A percentile compares a stretch with the other conserved stretches of the same genome.
Conservation (phyloP, 139 green algal genomes). For the Chlamydomonas applanata region DNA sequence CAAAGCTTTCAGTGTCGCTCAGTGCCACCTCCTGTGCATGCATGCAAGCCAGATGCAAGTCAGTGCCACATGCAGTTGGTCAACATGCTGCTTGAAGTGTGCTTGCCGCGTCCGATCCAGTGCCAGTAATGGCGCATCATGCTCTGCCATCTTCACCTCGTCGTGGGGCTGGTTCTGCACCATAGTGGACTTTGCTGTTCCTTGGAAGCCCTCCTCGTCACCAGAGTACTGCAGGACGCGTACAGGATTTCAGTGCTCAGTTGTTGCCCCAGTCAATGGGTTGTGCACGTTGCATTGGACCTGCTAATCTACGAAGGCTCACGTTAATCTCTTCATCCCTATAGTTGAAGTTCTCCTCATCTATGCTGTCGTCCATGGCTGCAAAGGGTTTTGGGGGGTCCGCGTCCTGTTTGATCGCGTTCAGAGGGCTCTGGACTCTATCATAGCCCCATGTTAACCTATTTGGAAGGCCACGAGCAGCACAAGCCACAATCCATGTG, state of each 20-base stretch:
- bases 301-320: no score
- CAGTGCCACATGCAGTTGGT: neutral
- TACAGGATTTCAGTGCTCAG: neutral
- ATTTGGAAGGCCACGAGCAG: neutral
- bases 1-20: constrained; percentile 51
- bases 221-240: neutral
- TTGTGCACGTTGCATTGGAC: neutral
- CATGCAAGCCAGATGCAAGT: no score
- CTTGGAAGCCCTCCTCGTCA: constrained; percentile 25
- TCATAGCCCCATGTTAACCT: neutral
- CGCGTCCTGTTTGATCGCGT: no score
- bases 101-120: no score
- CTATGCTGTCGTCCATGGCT: constrained; percentile 12
- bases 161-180: constrained; percentile 60
- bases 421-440: neutral
- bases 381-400: no score
- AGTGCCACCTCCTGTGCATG: constrained; percentile 55
- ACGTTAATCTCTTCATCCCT: constrained; percentile 8
- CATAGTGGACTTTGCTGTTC: constrained; percentile 21
- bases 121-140: no score
- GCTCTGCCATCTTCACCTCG: constrained; percentile 30
- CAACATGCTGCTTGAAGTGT: neutral
- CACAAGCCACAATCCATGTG: neutral
- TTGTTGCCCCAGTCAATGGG: neutral
- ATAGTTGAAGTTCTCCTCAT: constrained; percentile 13